Evolutionary conservation across 345 rosid genomes (phyloP), one percentile per base, ranked within the genome.

Genomic region (Populus euphratica): DNA sequence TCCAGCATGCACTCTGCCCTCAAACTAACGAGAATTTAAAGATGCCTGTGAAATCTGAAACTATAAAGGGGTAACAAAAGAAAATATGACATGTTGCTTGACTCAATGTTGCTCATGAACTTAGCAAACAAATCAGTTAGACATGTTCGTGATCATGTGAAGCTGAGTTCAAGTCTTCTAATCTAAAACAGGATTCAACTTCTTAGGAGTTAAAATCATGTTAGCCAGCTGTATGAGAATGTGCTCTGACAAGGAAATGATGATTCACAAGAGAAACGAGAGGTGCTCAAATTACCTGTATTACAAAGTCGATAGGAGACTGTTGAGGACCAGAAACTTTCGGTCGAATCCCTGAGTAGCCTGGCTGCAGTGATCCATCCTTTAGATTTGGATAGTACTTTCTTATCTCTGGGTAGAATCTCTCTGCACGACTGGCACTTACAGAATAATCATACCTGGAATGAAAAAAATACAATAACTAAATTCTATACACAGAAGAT

Each of bases 341-440:
- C 17, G 98, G 89, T 67, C 98, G 88, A 70, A 93, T 92, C 80
- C 99, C 99, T 14, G 96, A 79, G 84, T 95, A 95, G 77, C 94
- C 92, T 5, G 92, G 87, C 76, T 89, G 89, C 76, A 95, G 78
- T 43, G 90, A 87, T 74, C 92, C 97, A 80, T 91, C 92, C 77
- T 81, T 89, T 73, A 93, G 89, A 72, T 83, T 76, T 2, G 98
- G 97, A 75, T 90, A 95, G 83, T 92, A 95, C 88, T 87, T 93
- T 73, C 90, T 85, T 77, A 93, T 91, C 86, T 86, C 98, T 0
- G 83, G 88, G 80, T 93, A 95, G 77, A 95, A 95, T 78, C 80
- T 87, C 70, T 88, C 89, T 16, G 77, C 88, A 25, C 83, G 88
- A 56, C 81, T 79, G 27, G 84, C 76, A 63, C 83, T 86, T 74